These are phyloP conservation scores for Aspergillus tamarii DNA, from an alignment of 2,329 filamentous ascomycete species.

Conservation along the genomic window DNA sequence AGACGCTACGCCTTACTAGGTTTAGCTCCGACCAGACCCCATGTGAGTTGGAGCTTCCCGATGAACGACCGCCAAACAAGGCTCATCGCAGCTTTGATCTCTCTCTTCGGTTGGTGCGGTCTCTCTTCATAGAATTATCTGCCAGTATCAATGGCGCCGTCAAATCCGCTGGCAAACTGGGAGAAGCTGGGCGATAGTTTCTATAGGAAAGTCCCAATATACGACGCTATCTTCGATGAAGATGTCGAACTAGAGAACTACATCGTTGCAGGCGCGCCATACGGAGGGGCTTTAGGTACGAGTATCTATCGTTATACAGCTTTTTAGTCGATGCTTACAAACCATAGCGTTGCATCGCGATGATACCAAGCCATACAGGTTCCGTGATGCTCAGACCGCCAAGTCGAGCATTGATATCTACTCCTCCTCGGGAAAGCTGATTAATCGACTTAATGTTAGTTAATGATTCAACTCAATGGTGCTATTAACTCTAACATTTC, in stretches of 20 bases:
- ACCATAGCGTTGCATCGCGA: conserved; percentile 81
- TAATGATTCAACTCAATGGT: background rate
- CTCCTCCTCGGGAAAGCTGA: conserved; percentile 85
- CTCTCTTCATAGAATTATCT: background rate
- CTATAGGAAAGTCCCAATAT: conserved; percentile 93
- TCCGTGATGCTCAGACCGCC: conserved; percentile 69
- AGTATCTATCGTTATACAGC: background rate
- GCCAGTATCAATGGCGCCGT: conserved; percentile 43
- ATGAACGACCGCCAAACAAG: conserved; percentile 9
- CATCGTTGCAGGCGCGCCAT: conserved; percentile 86
- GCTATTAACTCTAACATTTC: background rate
- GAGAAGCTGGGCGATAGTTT: conserved; percentile 90
- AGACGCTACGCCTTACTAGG: conserved; percentile 11
- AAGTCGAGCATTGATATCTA: conserved; percentile 93
- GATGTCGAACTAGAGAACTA: conserved; percentile 96
- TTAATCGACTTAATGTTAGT: conserved; percentile 71
- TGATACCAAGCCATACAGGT: conserved; percentile 79
- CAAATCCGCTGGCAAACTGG: conserved; percentile 84
- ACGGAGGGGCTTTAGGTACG: conserved; percentile 89
- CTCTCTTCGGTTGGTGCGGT: background rate
- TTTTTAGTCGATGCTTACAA: conserved; percentile 4
- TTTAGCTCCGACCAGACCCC: conserved; percentile 16
- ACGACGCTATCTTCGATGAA: conserved; percentile 89
- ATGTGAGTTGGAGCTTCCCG: conserved; percentile 18
- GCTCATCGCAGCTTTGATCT: conserved; percentile 1